Conservation (phyloP, 164 flowering plant genomes). For the Vitis amurensis region DNA sequence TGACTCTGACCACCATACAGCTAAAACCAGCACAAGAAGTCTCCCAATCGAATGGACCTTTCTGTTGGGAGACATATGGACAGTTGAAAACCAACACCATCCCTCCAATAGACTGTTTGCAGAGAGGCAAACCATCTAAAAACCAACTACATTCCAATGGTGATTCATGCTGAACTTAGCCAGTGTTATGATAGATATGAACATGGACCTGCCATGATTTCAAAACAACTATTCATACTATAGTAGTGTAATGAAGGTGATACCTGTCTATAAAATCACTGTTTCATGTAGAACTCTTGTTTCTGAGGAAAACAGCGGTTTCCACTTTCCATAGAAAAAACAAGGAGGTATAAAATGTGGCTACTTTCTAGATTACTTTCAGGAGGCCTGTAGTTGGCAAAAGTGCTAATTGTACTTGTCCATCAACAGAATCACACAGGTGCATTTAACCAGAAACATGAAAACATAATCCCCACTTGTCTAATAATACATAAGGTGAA, state of each 20-base stretch:
- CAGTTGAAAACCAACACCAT: slow-evolving; percentile 43
- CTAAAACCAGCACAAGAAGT: slow-evolving; percentile 36
- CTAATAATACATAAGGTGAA: no score
- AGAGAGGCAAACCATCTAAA: slow-evolving; percentile 35
- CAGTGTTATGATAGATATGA: slow-evolving; percentile 4
- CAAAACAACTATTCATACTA: no score
- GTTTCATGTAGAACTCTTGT: neutral
- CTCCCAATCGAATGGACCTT: slow-evolving; percentile 32
- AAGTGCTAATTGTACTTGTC: no score
- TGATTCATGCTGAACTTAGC: slow-evolving; percentile 34
- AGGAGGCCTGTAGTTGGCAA: no score
- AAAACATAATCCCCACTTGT: no score
- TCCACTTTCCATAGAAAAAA: no score
- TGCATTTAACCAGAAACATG: no score
- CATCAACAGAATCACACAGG: no score
- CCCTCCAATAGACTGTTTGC: slow-evolving; percentile 61
- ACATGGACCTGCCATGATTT: neutral
- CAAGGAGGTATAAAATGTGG: no score
- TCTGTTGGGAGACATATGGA: slow-evolving; percentile 74
- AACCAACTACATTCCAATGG: slow-evolving; percentile 15
- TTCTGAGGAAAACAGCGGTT: no score
- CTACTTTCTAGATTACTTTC: no score
- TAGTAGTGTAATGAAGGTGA: slow-evolving; percentile 4
- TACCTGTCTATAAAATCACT: slow-evolving; percentile 7
- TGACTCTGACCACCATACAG: slow-evolving; percentile 43